Evolutionary conservation across 2,329 filamentous ascomycete genomes (phyloP), one percentile per base, ranked within the genome.

Genomic region (Colletotrichum tropicicola): DNA sequence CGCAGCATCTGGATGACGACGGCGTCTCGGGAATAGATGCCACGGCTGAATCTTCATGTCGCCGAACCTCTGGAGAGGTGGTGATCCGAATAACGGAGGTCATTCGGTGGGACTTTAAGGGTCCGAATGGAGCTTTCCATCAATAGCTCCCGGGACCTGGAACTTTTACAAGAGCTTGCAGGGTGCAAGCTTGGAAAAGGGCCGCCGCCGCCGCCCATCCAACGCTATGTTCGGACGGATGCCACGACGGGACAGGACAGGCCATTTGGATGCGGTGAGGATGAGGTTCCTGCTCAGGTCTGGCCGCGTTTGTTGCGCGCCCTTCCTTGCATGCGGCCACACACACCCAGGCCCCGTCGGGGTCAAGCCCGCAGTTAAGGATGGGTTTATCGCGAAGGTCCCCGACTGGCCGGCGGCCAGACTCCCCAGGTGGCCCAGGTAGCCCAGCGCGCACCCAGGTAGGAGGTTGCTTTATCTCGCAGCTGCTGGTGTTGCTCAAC

Each of bases 401-500:
- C 47, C 56, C 47, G 39, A 60, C 47, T 60, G 47, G 60, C 41
- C 55, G 48, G 30, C 60, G 55, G 41, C 19, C 47, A 32, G 45
- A 23, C 41, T 28, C 54, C 25, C 23, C 41, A 25, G 12, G 25
- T 32, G 17, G 39, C n/a, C 39, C 39, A 30, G 45, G 27, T 32
- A 28, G 53, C 13, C 41, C 3, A 6, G 39, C 25, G 28, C 19
- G 19, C 51, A 25, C 12, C 51, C 5, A n/a, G 49, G 35, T n/a
- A n/a, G n/a, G 5, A 44, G 51, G 37, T 21, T 5, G 21, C 25
- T 56, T 57, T 48, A 57, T 48, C 32, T 56, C 30, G 54, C 54
- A 57, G 54, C 30, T 44, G 48, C 28, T 43, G 28, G 57, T 47
- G 27, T 48, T 51, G 43, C 61, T 61, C 57, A 65, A 61, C 57